Percentiles rank a stretch among this genome's conserved stretches.
These are phyloP conservation scores for Wickerhamiella dianesei DNA, from an alignment of 805 yeast genomes.

Conservation along the genomic window DNA sequence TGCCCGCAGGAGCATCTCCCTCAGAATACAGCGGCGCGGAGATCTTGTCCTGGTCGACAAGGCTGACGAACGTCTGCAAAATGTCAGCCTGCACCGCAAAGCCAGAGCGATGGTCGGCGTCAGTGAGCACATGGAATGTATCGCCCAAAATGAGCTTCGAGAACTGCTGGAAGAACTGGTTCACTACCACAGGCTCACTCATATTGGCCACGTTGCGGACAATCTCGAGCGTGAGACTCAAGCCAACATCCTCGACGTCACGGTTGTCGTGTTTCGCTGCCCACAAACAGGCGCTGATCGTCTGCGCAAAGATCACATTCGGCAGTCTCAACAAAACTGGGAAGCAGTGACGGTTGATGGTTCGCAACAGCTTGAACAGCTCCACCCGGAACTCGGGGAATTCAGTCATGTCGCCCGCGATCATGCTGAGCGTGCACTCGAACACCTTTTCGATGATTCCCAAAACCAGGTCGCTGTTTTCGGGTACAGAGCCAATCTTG, in stretches of 20 bases:
- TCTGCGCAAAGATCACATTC: slow-evolving; percentile 79
- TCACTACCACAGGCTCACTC: slow-evolving; percentile 49
- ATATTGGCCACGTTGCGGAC: slow-evolving; percentile 71
- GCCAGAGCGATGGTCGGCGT: slow-evolving; percentile 95
- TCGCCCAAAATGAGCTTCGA: slow-evolving; percentile 83
- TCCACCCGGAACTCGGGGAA: slow-evolving; percentile 97
- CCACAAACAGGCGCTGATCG: slow-evolving; percentile 92
- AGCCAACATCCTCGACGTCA: slow-evolving; percentile 89
- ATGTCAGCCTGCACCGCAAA: slow-evolving; percentile 78
- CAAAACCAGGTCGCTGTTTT: slow-evolving; percentile 66
- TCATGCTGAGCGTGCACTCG: slow-evolving; percentile 90
- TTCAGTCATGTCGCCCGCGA: slow-evolving; percentile 86
- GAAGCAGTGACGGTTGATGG: slow-evolving; percentile 74
- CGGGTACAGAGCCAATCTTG: slow-evolving; percentile 64
- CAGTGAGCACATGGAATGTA: slow-evolving; percentile 85
- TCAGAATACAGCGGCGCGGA: slow-evolving; percentile 62
- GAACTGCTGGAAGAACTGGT: slow-evolving; percentile 76
- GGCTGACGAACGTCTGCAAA: slow-evolving; percentile 66
- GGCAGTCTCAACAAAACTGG: slow-evolving; percentile 77
- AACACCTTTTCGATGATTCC: slow-evolving; percentile 79
- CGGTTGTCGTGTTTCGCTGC: slow-evolving; percentile 95
- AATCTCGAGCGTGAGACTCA: slow-evolving; percentile 69
- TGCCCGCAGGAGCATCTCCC: slow-evolving; percentile 68
- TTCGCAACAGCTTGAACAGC: slow-evolving; percentile 78
- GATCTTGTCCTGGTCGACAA: slow-evolving; percentile 66